phyloP scores from a whole-genome alignment of 345 rosid genomes.

The Salix caprea region DNA sequence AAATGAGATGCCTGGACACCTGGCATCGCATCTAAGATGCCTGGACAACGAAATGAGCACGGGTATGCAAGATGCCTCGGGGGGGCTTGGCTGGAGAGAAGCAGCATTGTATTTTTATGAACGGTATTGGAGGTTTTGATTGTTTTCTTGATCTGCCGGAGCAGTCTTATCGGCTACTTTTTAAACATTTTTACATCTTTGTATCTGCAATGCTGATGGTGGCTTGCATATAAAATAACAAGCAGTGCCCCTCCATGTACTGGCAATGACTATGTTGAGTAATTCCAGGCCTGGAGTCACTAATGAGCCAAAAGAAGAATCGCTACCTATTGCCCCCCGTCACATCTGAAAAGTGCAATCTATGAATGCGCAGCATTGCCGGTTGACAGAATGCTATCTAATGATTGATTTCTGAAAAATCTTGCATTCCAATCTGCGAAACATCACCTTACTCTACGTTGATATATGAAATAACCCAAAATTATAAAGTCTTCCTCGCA shows the following conservation, averaged over 20 bases:
- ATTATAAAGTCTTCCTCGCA: too few relatives aligned
- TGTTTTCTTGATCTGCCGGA: not conserved
- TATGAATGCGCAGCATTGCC: not conserved
- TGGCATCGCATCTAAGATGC: constrained; percentile 84
- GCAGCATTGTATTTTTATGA: not conserved
- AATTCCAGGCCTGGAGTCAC: not conserved
- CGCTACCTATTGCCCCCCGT: not conserved
- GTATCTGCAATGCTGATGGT: not conserved
- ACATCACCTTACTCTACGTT: not conserved
- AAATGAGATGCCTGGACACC: constrained; percentile 51
- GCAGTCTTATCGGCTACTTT: not conserved
- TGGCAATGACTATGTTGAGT: not conserved
- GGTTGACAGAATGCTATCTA: not conserved
- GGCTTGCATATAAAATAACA: not conserved
- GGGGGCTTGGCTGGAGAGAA: not conserved
- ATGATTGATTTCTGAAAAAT: not conserved
- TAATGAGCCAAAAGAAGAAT: not conserved
- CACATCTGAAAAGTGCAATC: not conserved
- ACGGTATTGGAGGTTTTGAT: not conserved
- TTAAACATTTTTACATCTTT: too few relatives aligned
- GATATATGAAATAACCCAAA: too few relatives aligned
- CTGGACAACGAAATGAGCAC: constrained; percentile 56
- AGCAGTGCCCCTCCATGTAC: not conserved
- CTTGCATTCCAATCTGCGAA: not conserved
- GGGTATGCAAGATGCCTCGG: not conserved